Base-by-base conservation (phyloP, 164 flowering plant species). In the Magnolia sinica region DNA sequence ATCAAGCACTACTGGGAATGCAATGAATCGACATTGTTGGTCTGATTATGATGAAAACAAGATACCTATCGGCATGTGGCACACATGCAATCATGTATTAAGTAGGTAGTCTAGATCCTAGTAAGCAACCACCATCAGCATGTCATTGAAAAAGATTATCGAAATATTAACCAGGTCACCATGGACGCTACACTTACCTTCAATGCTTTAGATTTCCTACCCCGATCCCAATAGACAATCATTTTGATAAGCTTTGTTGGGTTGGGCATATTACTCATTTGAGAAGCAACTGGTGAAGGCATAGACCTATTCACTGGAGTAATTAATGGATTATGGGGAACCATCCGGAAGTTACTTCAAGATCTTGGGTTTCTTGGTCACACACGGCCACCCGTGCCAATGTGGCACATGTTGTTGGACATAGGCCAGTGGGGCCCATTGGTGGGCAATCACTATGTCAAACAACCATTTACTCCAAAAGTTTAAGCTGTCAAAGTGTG, bases 241-340 rank as follows among this genome's bases (percentile, higher is more conserved):
- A 89, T 71, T 90, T 82, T 91, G 20, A 91, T 84, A 37, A 92
- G 79, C 84, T 88, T 94, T 82, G 24, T 23, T 23, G 24, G 24
- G 24, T 88, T 88, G 78, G 98, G 82, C 93, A 96, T 90, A 79
- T 96, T 94, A 84, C 96, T 93, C 96, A 95, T 88, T 77, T 96
- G 99, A 52, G 98, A 96, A 49, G 93, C 92, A 71, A 81, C 97
- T 22, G 98, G 99, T 69, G 97, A 94, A 83, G 99, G 91, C 78
- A 89, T 82, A 64, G 97, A 86, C 37, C 91, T 92, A 81, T 72
- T 77, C 68, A 79, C 74, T 19, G 89, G 90, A 81, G 81, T 74
- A 27, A 80, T 72, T 23, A 23, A 23, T 23, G 74, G 79, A 85
- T 74, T 96, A 97, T 81, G 84, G 87, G 72, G 88, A 82, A 77